phyloP scores from a whole-genome alignment of 306 rosid species.

The Alnus glutinosa region DNA sequence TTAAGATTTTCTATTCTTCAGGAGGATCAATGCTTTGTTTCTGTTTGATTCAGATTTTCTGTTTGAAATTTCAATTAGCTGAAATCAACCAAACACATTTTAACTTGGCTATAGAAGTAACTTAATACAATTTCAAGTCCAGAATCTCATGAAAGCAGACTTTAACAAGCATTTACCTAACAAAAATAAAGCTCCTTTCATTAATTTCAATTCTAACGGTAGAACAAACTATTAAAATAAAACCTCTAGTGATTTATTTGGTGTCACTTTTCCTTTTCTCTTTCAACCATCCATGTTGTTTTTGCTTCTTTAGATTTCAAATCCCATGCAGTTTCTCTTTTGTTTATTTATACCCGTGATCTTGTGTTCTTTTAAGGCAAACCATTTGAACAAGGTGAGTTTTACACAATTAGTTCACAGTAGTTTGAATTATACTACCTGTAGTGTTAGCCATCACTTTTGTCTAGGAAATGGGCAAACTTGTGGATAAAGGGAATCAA shows the following conservation, averaged over 20 bases:
- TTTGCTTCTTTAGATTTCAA: background rate
- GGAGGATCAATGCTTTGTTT: too few species aligned
- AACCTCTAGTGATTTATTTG: background rate
- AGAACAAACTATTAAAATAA: background rate
- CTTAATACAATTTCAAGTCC: background rate
- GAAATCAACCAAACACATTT: too few species aligned
- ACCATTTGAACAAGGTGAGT: background rate
- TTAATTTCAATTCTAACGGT: background rate
- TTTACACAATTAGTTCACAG: background rate
- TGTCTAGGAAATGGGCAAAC: background rate
- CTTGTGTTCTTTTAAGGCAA: background rate
- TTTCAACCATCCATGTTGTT: background rate
- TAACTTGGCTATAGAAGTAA: too few species aligned
- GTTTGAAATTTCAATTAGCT: too few species aligned
- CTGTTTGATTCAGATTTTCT: too few species aligned
- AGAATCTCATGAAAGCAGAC: background rate
- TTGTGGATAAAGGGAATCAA: background rate
- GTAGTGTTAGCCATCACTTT: background rate
- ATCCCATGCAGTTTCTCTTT: background rate
- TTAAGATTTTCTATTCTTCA: background rate
- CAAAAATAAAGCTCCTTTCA: background rate
- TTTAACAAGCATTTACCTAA: background rate
- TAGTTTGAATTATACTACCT: background rate
- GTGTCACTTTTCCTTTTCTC: background rate
- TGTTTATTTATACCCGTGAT: background rate